Evolutionary conservation across 1,284 basidiomycete genomes (phyloP), one percentile per base, ranked within the genome.

Genomic region (Farysia itapuensis): DNA sequence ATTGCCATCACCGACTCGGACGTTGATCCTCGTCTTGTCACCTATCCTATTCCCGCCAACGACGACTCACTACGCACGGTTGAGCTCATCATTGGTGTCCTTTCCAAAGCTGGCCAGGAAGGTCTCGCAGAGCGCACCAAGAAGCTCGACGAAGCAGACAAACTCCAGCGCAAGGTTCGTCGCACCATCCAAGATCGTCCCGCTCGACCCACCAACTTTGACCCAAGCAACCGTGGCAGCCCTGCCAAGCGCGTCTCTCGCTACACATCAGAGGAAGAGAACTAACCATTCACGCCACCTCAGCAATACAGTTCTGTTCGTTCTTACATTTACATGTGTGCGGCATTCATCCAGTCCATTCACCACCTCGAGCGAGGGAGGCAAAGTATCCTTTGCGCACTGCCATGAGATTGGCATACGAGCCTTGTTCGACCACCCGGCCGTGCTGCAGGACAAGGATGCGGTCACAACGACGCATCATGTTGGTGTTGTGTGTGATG

Each of bases 41-140:
- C 96, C 82, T 98, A 97, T 78, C 88, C 95, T 25, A 96, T 99
- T 70, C 94, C 93, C 1, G 93, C 90, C 28, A 99, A 98, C 78
- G 94, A 97, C 79, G 94, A 97, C 79, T 90, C 86, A 74, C 83
- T 87, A 8, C 84, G 92, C 41, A 88, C 90, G 15, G 88, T 90
- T 33, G 93, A 97, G 74, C 81, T 99, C 25, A 84, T 99, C 56
- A 84, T 87, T 3, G 93, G 92, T 19, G 84, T 97, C 7, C 81
- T 99, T 40, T 90, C 90, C 64, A 84, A 95, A 61, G 95, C 95
- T 0, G 95, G 91, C 11, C 46, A 76, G 42, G 71, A 77, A 23
- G 75, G 75, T 4, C 44, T 74, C 18, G 47, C 47, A 29, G 22
- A 49, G 16, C 39, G 70, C 6, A 44, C 56, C 20, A 59, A 50